phyloP scores from a whole-genome alignment of 169 alveolate species.

The Plasmodium berghei region DNA sequence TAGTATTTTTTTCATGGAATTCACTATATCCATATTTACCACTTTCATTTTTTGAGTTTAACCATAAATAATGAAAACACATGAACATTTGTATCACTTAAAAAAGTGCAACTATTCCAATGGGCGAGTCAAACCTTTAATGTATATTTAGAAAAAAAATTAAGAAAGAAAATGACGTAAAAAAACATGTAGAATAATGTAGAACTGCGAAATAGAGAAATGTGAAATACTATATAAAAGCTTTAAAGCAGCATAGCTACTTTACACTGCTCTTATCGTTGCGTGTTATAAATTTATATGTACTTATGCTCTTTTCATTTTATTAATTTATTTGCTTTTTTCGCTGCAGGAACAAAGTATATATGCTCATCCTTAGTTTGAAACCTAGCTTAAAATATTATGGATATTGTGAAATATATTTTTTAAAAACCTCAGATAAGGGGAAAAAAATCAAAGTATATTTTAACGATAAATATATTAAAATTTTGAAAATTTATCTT shows the following conservation, averaged over 20 bases:
- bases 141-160: constrained; percentile 11
- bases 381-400: constrained; percentile 29
- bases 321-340: background rate
- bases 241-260: too few species aligned
- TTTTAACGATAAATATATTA: constrained; percentile 7
- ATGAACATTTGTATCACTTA: constrained; percentile 47
- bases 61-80: constrained; percentile 1
- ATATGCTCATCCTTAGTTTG: constrained; percentile 16
- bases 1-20: background rate
- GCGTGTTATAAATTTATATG: too few species aligned
- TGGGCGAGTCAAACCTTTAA: constrained; percentile 16
- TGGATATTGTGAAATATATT: constrained; percentile 22
- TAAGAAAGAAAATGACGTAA: background rate
- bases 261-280: too few species aligned
- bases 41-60: constrained; percentile 5
- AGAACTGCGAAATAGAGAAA: background rate
- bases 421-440: background rate
- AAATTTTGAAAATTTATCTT: constrained; percentile 5
- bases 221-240: too few species aligned
- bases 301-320: too few species aligned
- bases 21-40: background rate
- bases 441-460: constrained; percentile 19
- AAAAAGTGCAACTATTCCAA: constrained; percentile 11
- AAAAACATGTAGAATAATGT: background rate
- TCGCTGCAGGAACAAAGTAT: constrained; percentile 35